Conservation (phyloP, 352 stramenopile genomes). For the Pythium biforme region DNA sequence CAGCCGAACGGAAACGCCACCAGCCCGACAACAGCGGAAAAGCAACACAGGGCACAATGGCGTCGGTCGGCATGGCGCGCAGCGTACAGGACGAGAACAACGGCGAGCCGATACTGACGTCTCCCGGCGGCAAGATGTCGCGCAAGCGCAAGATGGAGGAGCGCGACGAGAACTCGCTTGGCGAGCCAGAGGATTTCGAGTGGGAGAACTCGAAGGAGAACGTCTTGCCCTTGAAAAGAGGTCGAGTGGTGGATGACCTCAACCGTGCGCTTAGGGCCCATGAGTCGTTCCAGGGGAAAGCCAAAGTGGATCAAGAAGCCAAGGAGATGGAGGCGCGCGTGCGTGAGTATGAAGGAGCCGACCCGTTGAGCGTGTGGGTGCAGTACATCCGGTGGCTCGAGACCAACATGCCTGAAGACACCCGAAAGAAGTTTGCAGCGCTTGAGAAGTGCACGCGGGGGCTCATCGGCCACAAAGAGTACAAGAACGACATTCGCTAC, state of each 20-base stretch:
- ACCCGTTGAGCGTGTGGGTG: slow-evolving; percentile 67
- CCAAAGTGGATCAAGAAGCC: slow-evolving; percentile 50
- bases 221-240: slow-evolving; percentile 80
- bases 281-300: slow-evolving; percentile 64
- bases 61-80: slow-evolving; percentile 17
- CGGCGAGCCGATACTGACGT: slow-evolving; percentile 13
- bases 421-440: slow-evolving; percentile 68
- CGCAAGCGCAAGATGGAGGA: slow-evolving; percentile 44
- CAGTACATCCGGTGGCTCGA: slow-evolving; percentile 83
- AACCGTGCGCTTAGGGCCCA: slow-evolving; percentile 66
- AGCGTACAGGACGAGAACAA: slow-evolving; percentile 27
- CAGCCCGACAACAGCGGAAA: too few relatives aligned
- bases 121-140: slow-evolving; percentile 15
- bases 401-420: slow-evolving; percentile 80
- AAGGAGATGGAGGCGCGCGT: slow-evolving; percentile 52
- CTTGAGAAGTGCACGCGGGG: slow-evolving; percentile 74
- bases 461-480: slow-evolving; percentile 58
- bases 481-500: slow-evolving; percentile 82
- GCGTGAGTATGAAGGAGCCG: slow-evolving; percentile 49
- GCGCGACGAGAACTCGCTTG: slow-evolving; percentile 25
- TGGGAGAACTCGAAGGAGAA: slow-evolving; percentile 89
- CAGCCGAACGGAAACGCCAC: neutral
- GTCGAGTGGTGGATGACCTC: slow-evolving; percentile 75
- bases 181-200: slow-evolving; percentile 47
- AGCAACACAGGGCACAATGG: slow-evolving; percentile 10